Percentiles rank a stretch among this genome's conserved stretches.
Evolutionary conservation across 2,329 filamentous ascomycete genomes (phyloP).

Genomic region (Nannizzia gypsea): DNA sequence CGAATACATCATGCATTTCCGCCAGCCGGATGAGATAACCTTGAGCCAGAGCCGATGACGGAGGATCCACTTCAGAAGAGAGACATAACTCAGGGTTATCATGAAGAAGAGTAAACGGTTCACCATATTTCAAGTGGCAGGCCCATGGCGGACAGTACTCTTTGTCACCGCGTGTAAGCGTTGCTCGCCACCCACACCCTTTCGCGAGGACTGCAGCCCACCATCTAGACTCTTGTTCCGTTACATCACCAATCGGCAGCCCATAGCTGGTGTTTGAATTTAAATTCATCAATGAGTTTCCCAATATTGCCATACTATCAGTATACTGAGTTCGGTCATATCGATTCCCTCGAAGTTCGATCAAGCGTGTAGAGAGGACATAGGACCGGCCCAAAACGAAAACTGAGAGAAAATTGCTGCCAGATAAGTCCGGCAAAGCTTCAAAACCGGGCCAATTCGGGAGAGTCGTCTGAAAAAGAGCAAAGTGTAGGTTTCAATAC

Average conservation of each 20-base stretch:
- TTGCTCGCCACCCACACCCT: slow-evolving; percentile 11
- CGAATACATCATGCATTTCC: slow-evolving; percentile 10
- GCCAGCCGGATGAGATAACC: slow-evolving; percentile 13
- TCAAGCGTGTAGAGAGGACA: slow-evolving; percentile 6
- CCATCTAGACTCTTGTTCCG: slow-evolving; percentile 8
- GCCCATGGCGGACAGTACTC: slow-evolving; percentile 7
- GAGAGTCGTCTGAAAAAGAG: background rate
- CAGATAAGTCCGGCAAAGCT: background rate
- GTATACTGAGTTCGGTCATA: background rate
- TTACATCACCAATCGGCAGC: slow-evolving; percentile 7
- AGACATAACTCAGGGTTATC: background rate
- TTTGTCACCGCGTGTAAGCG: background rate
- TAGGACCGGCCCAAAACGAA: slow-evolving; percentile 12
- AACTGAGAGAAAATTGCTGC: slow-evolving; percentile 9
- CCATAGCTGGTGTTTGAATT: background rate
- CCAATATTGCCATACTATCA: background rate
- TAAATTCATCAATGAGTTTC: background rate
- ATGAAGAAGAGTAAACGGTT: slow-evolving; percentile 3
- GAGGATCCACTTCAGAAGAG: slow-evolving; percentile 3
- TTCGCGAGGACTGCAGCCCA: slow-evolving; percentile 10
- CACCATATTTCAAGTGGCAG: slow-evolving; percentile 8
- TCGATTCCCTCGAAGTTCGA: slow-evolving; percentile 8
- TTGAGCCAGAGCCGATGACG: slow-evolving; percentile 11
- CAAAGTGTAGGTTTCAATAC: background rate
- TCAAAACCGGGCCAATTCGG: background rate